A percentile compares a stretch with the other conserved stretches of the same genome.
These are phyloP conservation scores for Lactarius hengduanensis DNA, from an alignment of 768 basidiomycete genomes.

Conservation along the genomic window DNA sequence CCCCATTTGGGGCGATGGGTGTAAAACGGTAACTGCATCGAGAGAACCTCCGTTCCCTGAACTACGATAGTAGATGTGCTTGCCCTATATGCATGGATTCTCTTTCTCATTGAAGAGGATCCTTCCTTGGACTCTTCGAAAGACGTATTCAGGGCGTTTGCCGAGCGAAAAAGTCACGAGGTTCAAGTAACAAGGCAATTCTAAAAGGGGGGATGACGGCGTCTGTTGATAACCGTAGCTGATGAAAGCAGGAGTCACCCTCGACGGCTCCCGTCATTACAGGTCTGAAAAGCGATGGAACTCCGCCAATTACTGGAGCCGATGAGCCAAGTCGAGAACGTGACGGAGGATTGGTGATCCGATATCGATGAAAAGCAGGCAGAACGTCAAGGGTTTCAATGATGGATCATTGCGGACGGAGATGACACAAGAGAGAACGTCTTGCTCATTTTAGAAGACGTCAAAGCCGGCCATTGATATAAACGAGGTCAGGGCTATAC, in stretches of 20 bases:
- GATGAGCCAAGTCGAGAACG: constrained; percentile 37
- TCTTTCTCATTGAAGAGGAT: constrained; percentile 54
- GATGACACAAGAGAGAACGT: constrained; percentile 47
- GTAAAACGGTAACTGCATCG: constrained; percentile 46
- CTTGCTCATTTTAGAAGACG: constrained; percentile 45
- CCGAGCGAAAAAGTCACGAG: constrained; percentile 39
- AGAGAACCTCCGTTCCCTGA: constrained; percentile 52
- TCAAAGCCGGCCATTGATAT: constrained; percentile 31
- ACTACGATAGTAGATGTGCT: constrained; percentile 52
- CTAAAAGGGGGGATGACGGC: constrained; percentile 44
- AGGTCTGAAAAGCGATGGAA: constrained; percentile 36
- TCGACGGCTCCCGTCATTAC: constrained; percentile 35
- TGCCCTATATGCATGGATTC: constrained; percentile 55
- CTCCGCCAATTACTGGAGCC: constrained; percentile 39
- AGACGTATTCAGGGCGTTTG: background rate
- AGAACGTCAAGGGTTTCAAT: constrained; percentile 47
- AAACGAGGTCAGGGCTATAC: background rate
- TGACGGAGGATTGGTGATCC: constrained; percentile 50
- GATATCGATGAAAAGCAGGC: constrained; percentile 47
- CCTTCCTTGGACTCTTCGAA: constrained; percentile 34
- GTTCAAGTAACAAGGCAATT: constrained; percentile 49
- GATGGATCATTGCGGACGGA: constrained; percentile 46
- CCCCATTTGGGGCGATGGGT: constrained; percentile 50
- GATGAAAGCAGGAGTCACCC: background rate
- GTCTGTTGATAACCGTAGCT: constrained; percentile 35